Evolutionary conservation across 2,329 filamentous ascomycete genomes (phyloP), one percentile per base, ranked within the genome.

Genomic region (Cordyceps cateniannulata): DNA sequence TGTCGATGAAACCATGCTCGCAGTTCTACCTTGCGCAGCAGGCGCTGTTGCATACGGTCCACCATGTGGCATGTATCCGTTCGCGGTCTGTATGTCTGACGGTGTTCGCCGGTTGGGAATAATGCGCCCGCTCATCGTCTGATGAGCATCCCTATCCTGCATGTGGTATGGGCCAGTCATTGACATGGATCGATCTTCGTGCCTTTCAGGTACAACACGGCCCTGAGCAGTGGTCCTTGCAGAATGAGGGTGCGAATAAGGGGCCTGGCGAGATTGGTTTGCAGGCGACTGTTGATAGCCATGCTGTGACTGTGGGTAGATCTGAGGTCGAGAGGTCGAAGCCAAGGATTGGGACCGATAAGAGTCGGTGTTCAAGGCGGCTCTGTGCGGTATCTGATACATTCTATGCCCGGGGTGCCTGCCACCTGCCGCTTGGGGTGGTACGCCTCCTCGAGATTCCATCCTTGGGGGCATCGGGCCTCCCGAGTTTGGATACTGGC

Each of bases 291-390:
- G 72, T 63, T 86, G 83, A 70, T 85, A 88, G 51, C 80, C 79
- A 68, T 77, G 84, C 14, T 84, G 80, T 18, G 85, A 83, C 53
- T 82, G 83, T 60, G 86, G 83, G 70, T 91, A 90, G 74, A 88
- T 85, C 63, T 85, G 85, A 40, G 89, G 91, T 64, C 91, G 85
- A 57, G 88, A 82, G 65, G 84, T 82, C 64, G 86, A 87, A 42
- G 91, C 93, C 70, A 99, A 86, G 38, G 93, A 98, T 68, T 96
- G 91, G n/a, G 95, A 96, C 62, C 95, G 86, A 76, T 92, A 96
- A 6, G 88, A 81, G 73, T 98, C 93, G 40, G 85, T 87, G 71
- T 95, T 95, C 75, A 96, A 75, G 49, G 91, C 90, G 53, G 90
- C 86, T 16, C 75, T 78, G 10, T 86, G 81, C 22, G 83, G 82